Evolutionary conservation across 257 asterid species (phyloP), one percentile per base, ranked within the genome.

Genomic region (Plantago ovata): DNA sequence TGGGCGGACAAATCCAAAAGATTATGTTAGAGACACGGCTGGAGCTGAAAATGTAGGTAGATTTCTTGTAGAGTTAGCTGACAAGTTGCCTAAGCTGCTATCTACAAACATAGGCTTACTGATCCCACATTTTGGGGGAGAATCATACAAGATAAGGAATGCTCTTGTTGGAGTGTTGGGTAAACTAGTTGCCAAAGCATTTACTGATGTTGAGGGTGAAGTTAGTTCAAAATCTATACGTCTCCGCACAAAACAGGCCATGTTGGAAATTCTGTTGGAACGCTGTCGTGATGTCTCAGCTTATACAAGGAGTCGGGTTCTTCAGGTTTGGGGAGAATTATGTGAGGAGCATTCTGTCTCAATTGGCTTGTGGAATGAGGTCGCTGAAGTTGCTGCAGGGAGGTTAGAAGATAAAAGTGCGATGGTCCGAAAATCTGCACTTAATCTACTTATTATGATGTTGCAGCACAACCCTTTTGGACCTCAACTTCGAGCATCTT

Each of bases 381-480:
- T 92, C 61, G 95, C 95, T 40, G 79, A 73, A 41, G 84, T 86
- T 54, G 95, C 97, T 56, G 83, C 98, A 63, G 97, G 97, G 56
- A 92, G 98, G 74, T 70, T 92, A 69, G 97, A 85, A 76, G 98
- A 92, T 67, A 92, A 86, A 75, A 92, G 97, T 65, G 94, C 98
- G n/a, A 77, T 92, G n/a, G 98, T 86, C 68, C 82, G 98, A 60
- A 92, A 92, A 69, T 85, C 95, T 56, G 95, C 98, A 67, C 95
- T 92, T 60, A 88, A 81, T 82, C 74, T 92, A 66, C 89, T 86
- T 54, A 92, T 92, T 73, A 71, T 77, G 81, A 88, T 92, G 98
- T 74, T 92, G 63, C 98, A 88, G 79, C 98, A 92, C 79, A 92
- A 88, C 69, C 98, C 98, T 56, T 92, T 92, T 63, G 98, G 97